Evolutionary conservation across 768 basidiomycete species (phyloP).

Genomic region (Lyophyllum atratum): DNA sequence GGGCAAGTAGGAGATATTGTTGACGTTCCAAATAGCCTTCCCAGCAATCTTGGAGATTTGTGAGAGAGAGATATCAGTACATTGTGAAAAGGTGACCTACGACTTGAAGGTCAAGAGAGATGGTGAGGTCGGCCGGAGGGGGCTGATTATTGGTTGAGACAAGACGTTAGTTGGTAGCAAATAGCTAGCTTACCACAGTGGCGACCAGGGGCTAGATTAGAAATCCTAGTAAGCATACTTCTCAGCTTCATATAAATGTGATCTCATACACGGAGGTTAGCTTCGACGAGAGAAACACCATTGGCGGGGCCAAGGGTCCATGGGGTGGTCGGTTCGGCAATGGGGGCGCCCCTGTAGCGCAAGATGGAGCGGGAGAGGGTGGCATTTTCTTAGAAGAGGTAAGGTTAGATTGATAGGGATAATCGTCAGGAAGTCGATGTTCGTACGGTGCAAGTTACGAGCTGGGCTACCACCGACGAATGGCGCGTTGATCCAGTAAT

Average conservation of each 20-base stretch:
- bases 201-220: constrained; percentile 9
- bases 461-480: constrained; percentile 33
- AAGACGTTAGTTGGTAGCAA: background rate
- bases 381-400: constrained; percentile 20
- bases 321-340: constrained; percentile 30
- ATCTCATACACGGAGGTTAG: constrained; percentile 13
- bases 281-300: constrained; percentile 15
- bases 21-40: constrained; percentile 32
- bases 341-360: constrained; percentile 36
- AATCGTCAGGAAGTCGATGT: background rate
- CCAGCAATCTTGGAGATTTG: constrained; percentile 15
- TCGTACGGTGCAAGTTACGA: constrained; percentile 33
- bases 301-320: constrained; percentile 21
- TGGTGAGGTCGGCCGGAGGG: constrained; percentile 26
- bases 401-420: background rate
- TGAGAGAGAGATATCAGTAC: background rate
- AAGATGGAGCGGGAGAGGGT: constrained; percentile 31
- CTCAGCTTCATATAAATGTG: background rate
- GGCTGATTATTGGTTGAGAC: constrained; percentile 7
- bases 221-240: background rate
- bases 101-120: constrained; percentile 25
- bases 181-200: constrained; percentile 1
- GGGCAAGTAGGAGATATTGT: constrained; percentile 31
- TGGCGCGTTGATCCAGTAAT: constrained; percentile 47
- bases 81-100: constrained; percentile 8